Base-by-base conservation (phyloP, 106 monocot genomes). In the Phalaenopsis aphrodite region DNA sequence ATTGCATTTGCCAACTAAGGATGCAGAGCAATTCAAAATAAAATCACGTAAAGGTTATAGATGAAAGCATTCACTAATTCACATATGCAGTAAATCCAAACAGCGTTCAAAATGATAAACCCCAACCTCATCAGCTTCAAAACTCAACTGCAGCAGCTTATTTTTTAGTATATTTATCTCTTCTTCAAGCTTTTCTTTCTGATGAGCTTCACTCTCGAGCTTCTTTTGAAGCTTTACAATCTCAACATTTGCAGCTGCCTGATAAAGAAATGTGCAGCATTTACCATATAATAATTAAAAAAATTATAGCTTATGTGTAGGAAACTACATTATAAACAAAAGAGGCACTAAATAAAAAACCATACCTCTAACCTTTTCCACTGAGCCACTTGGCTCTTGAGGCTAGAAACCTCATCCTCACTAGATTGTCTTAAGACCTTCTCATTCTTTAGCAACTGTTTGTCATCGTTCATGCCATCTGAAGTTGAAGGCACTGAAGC, bases 121-220 rank as follows among this genome's bases (percentile, higher is more conserved):
- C 52, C 37, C 18, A 86, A 99, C 99, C 94, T 99, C 92, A 81
- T 99, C 99, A 77, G 99, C 93, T 88, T 99, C 94, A 78, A 93
- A 81, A 80, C 93, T 95, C 78, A 95, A 81, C 36, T 93, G 92
- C 72, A 99, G 81, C 69, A 99, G 83, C 85, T 95, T 95, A 81
- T 85, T 87, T 79, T 85, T 92, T 42, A 99, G 55, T 74, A 87
- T 79, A 21, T 88, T 65, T 79, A 99, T 93, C 83, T 99, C 99
- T 82, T 99, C 93, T 82, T 99, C 94, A 82, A 93, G 99, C 72
- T 90, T 95, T n/a, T 87, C 83, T 77, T 99, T 99, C 73, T 99
- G 92, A 80, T 87, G 79, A 10, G 83, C 83, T 86, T 99, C 99
- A 82, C 87, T 91, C 77, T 93, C 99, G 43, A 99, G 87, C 84